Percentiles rank a stretch among this genome's conserved stretches.
Conservation (phyloP, 306 rosid species). For the Arachis stenosperma region DNA sequence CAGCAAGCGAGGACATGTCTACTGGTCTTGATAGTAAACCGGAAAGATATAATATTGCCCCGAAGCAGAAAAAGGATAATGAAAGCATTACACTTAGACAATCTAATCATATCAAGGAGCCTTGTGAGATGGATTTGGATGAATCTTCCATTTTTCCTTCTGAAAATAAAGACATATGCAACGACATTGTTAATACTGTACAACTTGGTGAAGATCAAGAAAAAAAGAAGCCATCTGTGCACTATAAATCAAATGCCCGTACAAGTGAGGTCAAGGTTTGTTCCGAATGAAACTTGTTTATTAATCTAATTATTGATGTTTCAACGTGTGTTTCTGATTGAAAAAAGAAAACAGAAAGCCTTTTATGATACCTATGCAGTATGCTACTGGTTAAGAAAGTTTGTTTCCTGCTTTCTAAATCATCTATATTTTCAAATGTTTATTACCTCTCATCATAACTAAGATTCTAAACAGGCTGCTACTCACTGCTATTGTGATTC, state of each 20-base stretch:
- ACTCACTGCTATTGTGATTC: conserved; percentile 25
- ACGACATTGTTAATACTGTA: conserved; percentile 27
- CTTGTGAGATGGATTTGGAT: conserved; percentile 37
- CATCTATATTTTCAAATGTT: conserved; percentile 21
- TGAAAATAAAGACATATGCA: conserved; percentile 34
- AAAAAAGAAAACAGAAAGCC: background rate
- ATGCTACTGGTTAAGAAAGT: conserved; percentile 24
- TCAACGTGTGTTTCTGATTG: background rate
- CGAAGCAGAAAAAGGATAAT: conserved; percentile 40
- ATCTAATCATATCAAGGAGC: conserved; percentile 34
- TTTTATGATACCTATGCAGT: background rate
- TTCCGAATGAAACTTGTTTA: conserved; percentile 1
- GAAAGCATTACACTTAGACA: conserved; percentile 12
- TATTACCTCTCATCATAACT: conserved; percentile 8
- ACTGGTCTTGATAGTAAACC: conserved; percentile 32
- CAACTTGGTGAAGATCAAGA: conserved; percentile 43
- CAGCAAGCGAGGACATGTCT: conserved; percentile 30
- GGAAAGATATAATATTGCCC: conserved; percentile 17
- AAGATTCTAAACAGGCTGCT: conserved; percentile 27
- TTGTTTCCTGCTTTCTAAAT: conserved; percentile 6
- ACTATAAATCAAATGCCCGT: conserved; percentile 44
- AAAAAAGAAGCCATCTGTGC: conserved; percentile 28
- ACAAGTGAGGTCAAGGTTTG: conserved; percentile 48
- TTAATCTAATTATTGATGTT: conserved; percentile 18
- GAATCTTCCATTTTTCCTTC: conserved; percentile 37